Conservation (phyloP, 768 basidiomycete genomes). For the Pleurotus tuber-regium region DNA sequence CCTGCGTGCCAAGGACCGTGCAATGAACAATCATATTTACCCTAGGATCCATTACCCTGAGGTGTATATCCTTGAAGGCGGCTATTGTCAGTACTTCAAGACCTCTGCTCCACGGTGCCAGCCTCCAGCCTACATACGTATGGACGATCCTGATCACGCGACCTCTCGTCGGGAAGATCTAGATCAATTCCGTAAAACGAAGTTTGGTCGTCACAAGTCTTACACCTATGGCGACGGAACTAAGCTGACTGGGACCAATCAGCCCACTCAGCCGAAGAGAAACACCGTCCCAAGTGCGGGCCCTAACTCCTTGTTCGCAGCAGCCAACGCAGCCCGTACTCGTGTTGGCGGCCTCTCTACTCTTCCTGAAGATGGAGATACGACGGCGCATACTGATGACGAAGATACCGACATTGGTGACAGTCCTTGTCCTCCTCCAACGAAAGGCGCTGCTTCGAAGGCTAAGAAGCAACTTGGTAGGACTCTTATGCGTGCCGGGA, state of each 20-base stretch:
- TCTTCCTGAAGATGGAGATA: constrained; percentile 65
- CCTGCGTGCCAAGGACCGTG: constrained; percentile 86
- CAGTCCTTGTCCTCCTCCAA: constrained; percentile 85
- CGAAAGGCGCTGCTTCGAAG: constrained; percentile 53
- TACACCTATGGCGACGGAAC: constrained; percentile 86
- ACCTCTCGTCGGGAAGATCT: constrained; percentile 81
- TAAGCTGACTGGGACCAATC: constrained; percentile 37
- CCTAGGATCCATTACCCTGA: constrained; percentile 95
- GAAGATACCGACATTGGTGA: constrained; percentile 83
- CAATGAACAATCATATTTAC: constrained; percentile 84
- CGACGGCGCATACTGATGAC: constrained; percentile 43
- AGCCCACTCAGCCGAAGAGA: constrained; percentile 52
- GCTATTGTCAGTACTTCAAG: constrained; percentile 88
- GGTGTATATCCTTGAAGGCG: constrained; percentile 95
- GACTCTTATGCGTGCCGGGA: constrained; percentile 61
- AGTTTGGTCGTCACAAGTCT: constrained; percentile 87
- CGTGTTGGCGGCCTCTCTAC: constrained; percentile 61
- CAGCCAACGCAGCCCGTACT: constrained; percentile 64
- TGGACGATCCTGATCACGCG: constrained; percentile 91
- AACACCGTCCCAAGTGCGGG: constrained; percentile 60
- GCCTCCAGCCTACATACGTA: constrained; percentile 81
- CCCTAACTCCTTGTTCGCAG: constrained; percentile 58
- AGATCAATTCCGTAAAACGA: constrained; percentile 87
- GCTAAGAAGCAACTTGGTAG: constrained; percentile 52
- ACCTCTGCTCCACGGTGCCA: constrained; percentile 67